Base-by-base conservation (phyloP, 2,329 filamentous ascomycete genomes). In the Epichloe brachyelytri region DNA sequence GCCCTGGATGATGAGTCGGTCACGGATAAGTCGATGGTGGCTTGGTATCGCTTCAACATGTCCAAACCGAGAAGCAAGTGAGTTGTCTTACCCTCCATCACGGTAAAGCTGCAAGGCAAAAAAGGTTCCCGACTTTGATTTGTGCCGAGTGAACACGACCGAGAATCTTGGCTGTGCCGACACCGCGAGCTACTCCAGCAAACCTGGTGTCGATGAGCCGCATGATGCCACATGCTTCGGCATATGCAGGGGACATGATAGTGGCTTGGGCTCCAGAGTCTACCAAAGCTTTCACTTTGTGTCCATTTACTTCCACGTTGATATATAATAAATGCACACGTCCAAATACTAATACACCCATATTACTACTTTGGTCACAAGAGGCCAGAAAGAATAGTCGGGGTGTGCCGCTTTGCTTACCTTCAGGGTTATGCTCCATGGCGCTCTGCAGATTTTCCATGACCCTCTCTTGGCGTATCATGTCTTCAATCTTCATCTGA, bases 11-110 rank as follows among this genome's bases (percentile, higher is more conserved):
- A 94, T 78, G 17, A 98, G 79, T 56, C 83, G 86, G 61, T 93
- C 88, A 62, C 84, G 85, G 82, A 78, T 12, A 98, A 77, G 65
- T 98, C 93, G 61, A 98, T 91, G 59, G 79, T 86, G 37, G 91
- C 93, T 68, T 95, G 91, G 68, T 97, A 90, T 39, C 93, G 82
- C 71, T 95, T 96, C 55, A 98, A 76, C 88, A 98, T 98, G 67
- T 98, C 93, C 41, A 98, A 73, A 3, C 93, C 93, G 12, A 98
- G 79, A 2, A 98, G 78, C 17, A 98, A 75, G 65, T 97, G 93
- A 22, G 98, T 93, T 49, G 88, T 83, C 69, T 97, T 98, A 57
- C 93, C 93, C 71, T 98, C 93, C 93, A 98, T 98, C 63, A 98
- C 93, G 3, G 93, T 98, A 67, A 98, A 98, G 53, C 89, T 93